Evolutionary conservation across 2,329 filamentous ascomycete genomes (phyloP), one percentile per base, ranked within the genome.

Genomic region (Pseudonectria buxi): DNA sequence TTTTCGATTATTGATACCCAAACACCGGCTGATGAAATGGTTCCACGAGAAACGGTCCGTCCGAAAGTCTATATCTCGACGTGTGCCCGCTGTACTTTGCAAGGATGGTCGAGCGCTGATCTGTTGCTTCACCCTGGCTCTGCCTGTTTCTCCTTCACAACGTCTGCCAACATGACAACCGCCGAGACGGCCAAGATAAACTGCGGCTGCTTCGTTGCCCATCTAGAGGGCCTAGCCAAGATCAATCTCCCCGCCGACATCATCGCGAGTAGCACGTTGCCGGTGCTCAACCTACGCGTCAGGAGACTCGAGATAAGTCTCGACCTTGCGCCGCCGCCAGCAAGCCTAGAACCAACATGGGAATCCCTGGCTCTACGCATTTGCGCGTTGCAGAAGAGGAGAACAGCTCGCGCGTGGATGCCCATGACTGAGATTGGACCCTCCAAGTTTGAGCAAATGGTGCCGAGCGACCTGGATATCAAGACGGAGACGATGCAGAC

Each of bases 331-430:
- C 11, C 13, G 10, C 29, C 35, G 10, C 29, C 35, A 3, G 18
- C 35, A 9, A 32, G 29, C 30, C 12, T 32, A 4, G 18, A 26
- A 4, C 10, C 30, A 6, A 36, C 29, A 4, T 36, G 35, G 35
- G 35, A 36, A 3, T 36, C 35, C 2, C 35, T 36, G 10, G 35
- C 30, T 5, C 25, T 30, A 18, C 35, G 35, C 13, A 32, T 36
- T 30, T 32, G 25, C 16, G 29, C 25, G 10, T 4, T 36, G 10
- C 22, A 32, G 14, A 12, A 35, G 29, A 35, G 24, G 15, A 13
- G 18, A n/a, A n/a, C n/a, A n/a, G n/a, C n/a, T n/a, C 16, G 28
- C 15, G 14, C 12, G 9, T 24, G 10, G 7, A 14, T 6, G 9
- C 24, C 12, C 13, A 26, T 10, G 9, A 29, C 10, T 12, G 14